phyloP scores from a whole-genome alignment of 2,329 filamentous ascomycete species.

The Pseudogymnoascus sp. region DNA sequence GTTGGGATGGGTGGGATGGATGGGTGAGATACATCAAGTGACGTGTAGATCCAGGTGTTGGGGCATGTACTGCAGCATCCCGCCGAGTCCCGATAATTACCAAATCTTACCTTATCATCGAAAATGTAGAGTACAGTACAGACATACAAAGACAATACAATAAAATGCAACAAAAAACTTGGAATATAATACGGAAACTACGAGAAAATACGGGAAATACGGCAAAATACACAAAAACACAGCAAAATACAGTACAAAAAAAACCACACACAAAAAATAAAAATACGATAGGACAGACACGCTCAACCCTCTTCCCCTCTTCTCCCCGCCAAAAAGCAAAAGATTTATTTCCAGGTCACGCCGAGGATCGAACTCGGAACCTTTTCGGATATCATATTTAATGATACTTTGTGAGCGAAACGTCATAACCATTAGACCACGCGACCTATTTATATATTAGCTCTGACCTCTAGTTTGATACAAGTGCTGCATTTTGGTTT shows the following conservation, averaged over 20 bases:
- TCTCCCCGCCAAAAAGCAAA: background rate
- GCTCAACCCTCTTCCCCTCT: background rate
- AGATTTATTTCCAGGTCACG: background rate
- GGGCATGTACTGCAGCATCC: background rate
- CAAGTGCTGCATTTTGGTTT: background rate
- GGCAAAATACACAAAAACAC: too few relatives aligned
- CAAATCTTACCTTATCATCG: background rate
- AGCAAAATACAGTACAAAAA: background rate
- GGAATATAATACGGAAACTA: too few relatives aligned
- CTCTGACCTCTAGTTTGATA: background rate
- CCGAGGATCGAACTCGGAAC: slow-evolving; percentile 4
- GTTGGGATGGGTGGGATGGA: background rate
- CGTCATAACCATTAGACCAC: slow-evolving; percentile 1
- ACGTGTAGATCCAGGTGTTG: background rate
- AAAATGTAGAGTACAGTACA: background rate
- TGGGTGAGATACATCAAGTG: background rate
- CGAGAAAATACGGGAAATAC: background rate
- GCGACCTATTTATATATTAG: background rate
- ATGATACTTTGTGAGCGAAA: slow-evolving; percentile 4
- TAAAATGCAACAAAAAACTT: too few relatives aligned
- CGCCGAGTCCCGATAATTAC: background rate
- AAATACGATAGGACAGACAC: background rate
- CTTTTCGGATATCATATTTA: background rate
- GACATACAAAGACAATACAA: too few relatives aligned
- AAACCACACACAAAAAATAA: background rate